Percentiles rank a stretch among this genome's conserved stretches.
Conservation (phyloP, 495 filamentous ascomycete genomes). For the Cercophora sp. region DNA sequence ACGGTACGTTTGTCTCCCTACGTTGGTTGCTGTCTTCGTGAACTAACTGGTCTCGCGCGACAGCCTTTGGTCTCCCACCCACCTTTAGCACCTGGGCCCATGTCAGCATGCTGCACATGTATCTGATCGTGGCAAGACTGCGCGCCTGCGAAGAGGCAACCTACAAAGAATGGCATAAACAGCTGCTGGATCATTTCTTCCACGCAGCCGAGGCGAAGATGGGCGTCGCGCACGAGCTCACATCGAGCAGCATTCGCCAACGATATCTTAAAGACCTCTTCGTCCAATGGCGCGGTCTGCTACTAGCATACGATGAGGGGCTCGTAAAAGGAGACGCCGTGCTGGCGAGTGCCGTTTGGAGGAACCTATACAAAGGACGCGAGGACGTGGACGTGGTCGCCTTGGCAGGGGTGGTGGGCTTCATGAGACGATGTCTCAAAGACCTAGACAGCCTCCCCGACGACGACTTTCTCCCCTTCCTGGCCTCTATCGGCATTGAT, state of each 20-base stretch:
- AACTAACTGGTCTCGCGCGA: slow-evolving; percentile 14
- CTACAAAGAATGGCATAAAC: slow-evolving; percentile 37
- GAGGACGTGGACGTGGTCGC: slow-evolving; percentile 66
- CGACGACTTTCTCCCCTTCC: too few species aligned
- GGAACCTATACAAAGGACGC: slow-evolving; percentile 80
- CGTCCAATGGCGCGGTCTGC: slow-evolving; percentile 80
- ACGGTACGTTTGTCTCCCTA: slow-evolving; percentile 49
- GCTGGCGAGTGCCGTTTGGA: slow-evolving; percentile 83
- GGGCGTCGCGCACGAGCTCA: slow-evolving; percentile 63
- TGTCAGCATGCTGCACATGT: slow-evolving; percentile 93
- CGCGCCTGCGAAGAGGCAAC: slow-evolving; percentile 62
- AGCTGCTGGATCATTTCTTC: slow-evolving; percentile 86
- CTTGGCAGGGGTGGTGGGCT: slow-evolving; percentile 71
- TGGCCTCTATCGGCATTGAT: too few species aligned
- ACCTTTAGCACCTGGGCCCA: slow-evolving; percentile 96
- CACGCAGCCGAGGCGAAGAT: slow-evolving; percentile 86
- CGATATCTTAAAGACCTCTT: slow-evolving; percentile 90
- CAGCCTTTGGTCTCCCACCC: slow-evolving; percentile 63
- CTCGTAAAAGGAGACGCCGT: slow-evolving; percentile 78
- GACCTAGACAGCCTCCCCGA: too few species aligned
- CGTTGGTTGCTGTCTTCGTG: neutral
- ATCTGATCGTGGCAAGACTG: slow-evolving; percentile 82
- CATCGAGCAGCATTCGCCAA: slow-evolving; percentile 62
- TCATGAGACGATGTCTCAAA: slow-evolving; percentile 73
- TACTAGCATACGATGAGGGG: slow-evolving; percentile 85